Conservation (phyloP, 2,329 filamentous ascomycete species). For the Rhinocladiella mackenziei region DNA sequence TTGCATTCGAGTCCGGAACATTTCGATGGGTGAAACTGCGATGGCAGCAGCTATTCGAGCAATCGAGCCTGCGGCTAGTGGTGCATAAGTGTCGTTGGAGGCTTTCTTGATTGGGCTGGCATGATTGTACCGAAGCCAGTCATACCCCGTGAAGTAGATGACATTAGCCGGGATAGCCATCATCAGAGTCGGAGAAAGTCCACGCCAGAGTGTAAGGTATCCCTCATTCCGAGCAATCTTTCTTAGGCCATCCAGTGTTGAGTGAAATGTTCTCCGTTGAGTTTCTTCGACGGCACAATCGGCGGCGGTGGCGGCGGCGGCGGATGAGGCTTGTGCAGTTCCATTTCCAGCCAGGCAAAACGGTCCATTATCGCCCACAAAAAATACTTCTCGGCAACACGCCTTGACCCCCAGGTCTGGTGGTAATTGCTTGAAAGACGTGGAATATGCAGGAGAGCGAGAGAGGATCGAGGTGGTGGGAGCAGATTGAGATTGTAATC, state of each 20-base stretch:
- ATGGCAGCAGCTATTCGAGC: slow-evolving; percentile 78
- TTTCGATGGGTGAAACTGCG: slow-evolving; percentile 83
- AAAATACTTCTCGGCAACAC: slow-evolving; percentile 96
- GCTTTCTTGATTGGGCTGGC: slow-evolving; percentile 65
- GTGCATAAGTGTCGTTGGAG: slow-evolving; percentile 67
- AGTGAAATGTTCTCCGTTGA: slow-evolving; percentile 77
- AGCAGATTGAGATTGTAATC: slow-evolving; percentile 75
- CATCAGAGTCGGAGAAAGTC: slow-evolving; percentile 84
- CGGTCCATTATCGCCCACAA: slow-evolving; percentile 78
- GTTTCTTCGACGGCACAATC: slow-evolving; percentile 86
- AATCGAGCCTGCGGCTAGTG: slow-evolving; percentile 71
- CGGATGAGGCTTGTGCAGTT: slow-evolving; percentile 39
- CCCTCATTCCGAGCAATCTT: slow-evolving; percentile 97
- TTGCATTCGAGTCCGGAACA: slow-evolving; percentile 89
- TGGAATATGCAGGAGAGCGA: slow-evolving; percentile 51
- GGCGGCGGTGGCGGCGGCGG: slow-evolving; percentile 43
- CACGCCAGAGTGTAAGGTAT: slow-evolving; percentile 79
- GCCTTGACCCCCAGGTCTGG: slow-evolving; percentile 86
- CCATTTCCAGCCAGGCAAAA: slow-evolving; percentile 67
- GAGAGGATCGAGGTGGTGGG: slow-evolving; percentile 53
- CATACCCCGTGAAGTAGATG: slow-evolving; percentile 98
- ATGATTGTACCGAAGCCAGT: slow-evolving; percentile 76
- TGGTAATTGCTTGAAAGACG: slow-evolving; percentile 64
- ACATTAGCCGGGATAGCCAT: slow-evolving; percentile 96
- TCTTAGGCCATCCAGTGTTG: slow-evolving; percentile 82